phyloP scores from a whole-genome alignment of 2,329 filamentous ascomycete species.

The Trichoderma sp. region DNA sequence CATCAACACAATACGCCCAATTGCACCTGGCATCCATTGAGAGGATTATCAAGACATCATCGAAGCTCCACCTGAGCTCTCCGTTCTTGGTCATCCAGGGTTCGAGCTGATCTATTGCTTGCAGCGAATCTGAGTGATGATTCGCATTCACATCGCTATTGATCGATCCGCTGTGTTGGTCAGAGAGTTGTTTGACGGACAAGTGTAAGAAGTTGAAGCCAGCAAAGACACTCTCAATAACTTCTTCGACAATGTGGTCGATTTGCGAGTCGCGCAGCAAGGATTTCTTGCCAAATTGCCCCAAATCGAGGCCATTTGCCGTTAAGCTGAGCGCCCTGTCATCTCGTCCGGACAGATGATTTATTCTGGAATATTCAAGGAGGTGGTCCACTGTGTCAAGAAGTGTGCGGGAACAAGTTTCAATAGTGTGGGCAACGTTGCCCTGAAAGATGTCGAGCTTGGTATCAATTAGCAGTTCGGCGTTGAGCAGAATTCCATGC shows the following conservation, averaged over 20 bases:
- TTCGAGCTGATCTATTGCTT: constrained; percentile 33
- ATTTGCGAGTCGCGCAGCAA: constrained; percentile 34
- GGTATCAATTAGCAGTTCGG: constrained; percentile 54
- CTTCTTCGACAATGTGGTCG: constrained; percentile 45
- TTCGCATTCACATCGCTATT: constrained; percentile 29
- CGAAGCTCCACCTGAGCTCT: constrained; percentile 22
- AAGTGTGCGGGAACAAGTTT: constrained; percentile 50
- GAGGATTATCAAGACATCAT: constrained; percentile 30
- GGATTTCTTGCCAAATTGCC: constrained; percentile 22
- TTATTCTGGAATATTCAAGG: constrained; percentile 55
- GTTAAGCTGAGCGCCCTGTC: not conserved
- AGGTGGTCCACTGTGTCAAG: constrained; percentile 55
- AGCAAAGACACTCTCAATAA: constrained; percentile 47
- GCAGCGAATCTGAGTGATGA: constrained; percentile 8
- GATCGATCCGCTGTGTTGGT: constrained; percentile 12
- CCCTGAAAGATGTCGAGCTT: constrained; percentile 45
- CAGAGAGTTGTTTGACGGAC: constrained; percentile 25
- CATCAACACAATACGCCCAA: constrained; percentile 55
- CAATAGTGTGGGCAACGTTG: constrained; percentile 48
- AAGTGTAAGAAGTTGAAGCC: constrained; percentile 41
- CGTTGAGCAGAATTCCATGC: constrained; percentile 57
- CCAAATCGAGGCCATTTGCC: not conserved
- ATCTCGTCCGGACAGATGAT: constrained; percentile 33
- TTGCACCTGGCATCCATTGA: constrained; percentile 42
- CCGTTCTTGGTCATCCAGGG: constrained; percentile 15